A percentile compares a stretch with the other conserved stretches of the same genome.
Evolutionary conservation across 495 filamentous ascomycete genomes (phyloP).

Genomic region (Neurospora terricola): DNA sequence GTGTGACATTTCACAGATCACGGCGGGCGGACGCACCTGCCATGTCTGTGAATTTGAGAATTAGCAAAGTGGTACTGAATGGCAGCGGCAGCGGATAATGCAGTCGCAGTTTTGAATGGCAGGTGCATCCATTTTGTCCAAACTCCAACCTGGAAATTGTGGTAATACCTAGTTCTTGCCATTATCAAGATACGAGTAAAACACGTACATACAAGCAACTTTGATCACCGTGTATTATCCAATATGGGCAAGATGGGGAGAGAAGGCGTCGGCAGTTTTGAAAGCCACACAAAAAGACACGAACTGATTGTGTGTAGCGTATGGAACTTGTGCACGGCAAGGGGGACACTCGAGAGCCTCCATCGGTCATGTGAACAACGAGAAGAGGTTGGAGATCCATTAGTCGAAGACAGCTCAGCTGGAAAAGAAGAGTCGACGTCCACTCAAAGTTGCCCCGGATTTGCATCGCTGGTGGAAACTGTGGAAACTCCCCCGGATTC

Average conservation of each 20-base stretch:
- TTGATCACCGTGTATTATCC: background rate
- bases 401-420: background rate
- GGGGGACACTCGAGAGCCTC: background rate
- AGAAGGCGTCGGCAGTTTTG: background rate
- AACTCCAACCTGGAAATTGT: background rate
- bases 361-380: background rate
- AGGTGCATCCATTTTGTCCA: background rate
- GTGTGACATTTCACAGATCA: background rate
- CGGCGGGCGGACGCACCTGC: background rate
- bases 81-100: background rate
- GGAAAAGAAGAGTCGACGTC: background rate
- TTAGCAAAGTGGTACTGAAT: background rate
- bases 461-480: background rate
- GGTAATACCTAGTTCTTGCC: background rate
- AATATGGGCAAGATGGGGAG: background rate
- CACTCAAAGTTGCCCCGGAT: background rate
- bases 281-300: background rate
- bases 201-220: background rate
- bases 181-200: background rate
- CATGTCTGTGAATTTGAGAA: background rate
- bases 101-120: background rate
- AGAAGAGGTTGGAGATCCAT: background rate
- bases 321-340: background rate
- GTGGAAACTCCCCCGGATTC: background rate
- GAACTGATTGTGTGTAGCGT: background rate